Base-by-base conservation (phyloP, 2,329 filamentous ascomycete species). In the Talaromyces sp. region DNA sequence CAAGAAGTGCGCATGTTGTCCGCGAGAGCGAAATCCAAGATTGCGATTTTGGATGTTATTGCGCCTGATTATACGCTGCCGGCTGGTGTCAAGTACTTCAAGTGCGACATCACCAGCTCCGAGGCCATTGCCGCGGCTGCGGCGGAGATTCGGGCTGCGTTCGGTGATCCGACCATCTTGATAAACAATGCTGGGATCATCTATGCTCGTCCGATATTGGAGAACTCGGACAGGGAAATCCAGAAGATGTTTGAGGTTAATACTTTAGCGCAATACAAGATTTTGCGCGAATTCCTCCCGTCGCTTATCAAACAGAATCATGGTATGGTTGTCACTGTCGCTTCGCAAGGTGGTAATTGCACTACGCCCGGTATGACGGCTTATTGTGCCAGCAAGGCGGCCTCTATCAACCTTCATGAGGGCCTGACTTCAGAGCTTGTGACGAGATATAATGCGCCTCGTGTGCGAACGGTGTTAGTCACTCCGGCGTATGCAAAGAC, bases 1-100 rank as follows among this genome's bases (percentile, higher is more conserved):
- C 79, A 84, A 43, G 83, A 92, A 3, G 89, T 90, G 14, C 82
- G 83, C 68, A 75, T 89, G 62, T 80, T 95, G n/a, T 87, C 86
- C 0, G 85, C 88, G 73, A 80, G 79, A 66, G 86, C 85, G 1
- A 81, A 90, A 69, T 31, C 45, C 24, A 90, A 86, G 68, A 88
- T 93, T 39, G 88, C 88, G 0, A 87, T 93, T 2, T 74, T 93
- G 41, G 91, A 94, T 77, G 83, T 91, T 39, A 86, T 89, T 70
- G 82, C 83, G 5, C 77, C 88, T 76, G 84, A 82, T 60, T 69
- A 68, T 57, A 11, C 58, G 14, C 45, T 67, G 63, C 71, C 72
- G 16, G 63, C 66, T 9, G 71, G 43, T 45, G 61, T 63, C 14
- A 45, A 24, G 52, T 76, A 72, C 61, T 73, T 75, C 61, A 47